Base-by-base conservation (phyloP, 257 asterid species). In the Marsdenia floribunda region DNA sequence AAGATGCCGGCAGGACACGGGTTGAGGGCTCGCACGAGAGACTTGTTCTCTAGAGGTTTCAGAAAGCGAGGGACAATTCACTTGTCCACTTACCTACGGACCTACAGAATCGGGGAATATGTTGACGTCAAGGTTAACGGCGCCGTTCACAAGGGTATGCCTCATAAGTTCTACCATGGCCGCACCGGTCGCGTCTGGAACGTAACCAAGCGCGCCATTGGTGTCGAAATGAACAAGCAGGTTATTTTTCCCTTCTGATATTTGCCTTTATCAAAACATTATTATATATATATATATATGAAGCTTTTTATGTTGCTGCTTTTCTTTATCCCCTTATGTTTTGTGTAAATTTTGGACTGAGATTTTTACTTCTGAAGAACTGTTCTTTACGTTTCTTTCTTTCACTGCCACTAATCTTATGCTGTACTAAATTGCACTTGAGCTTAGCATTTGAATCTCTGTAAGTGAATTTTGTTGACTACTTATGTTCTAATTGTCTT, bases 1-100 rank as follows among this genome's bases (percentile, higher is more conserved):
- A 71, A 65, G 19, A 85, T 85, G 88, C 88, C 88, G 74, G 88
- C 86, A 22, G 88, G 88, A 14, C 88, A 85, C n/a, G 88, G 88
- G 1, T 1, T 82, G 21, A 74, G 86, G 54, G 11, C 88, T 24
- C 73, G 87, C 33, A 84, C 87, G 2, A 38, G 85, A 29, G 84
- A 81, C 73, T 57, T 54, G 73, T 84, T 84, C 77, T 38, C 85
- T 1, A 77, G 86, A 14, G 84, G 82, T 0, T 84, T 84, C 74
- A 81, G 88, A 50, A 85, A 82, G 86, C 74, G 75, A 46, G 88
- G 88, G 0, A 74, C 76, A 3, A 82, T 80, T 7, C 81, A 24
- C 0, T 67, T 85, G 5, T 68, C 88, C 1, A 82, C 85, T 1
- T 82, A 85, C 63, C 78, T 85, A 2, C 73, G 85, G 42, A 75